These are phyloP conservation scores for Saccharomyces uvarum DNA, from an alignment of 1,139 yeast species.

Conservation along the genomic window DNA sequence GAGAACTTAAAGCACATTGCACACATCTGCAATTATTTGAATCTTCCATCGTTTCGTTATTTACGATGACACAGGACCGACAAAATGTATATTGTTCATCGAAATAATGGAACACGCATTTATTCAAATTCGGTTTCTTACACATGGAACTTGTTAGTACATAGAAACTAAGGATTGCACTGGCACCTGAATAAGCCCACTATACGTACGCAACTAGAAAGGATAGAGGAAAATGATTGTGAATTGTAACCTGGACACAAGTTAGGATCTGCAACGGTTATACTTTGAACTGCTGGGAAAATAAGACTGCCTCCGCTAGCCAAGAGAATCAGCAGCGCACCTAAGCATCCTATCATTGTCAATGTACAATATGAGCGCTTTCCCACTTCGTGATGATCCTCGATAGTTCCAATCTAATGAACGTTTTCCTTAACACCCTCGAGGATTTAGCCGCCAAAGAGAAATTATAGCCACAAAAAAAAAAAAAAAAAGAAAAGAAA, in stretches of 20 bases:
- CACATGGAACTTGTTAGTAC: background rate
- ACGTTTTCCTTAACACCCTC: background rate
- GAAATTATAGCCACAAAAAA: background rate
- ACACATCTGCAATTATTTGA: slow-evolving; percentile 18
- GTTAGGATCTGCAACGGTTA: slow-evolving; percentile 2
- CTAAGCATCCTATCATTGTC: background rate
- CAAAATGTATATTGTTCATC: slow-evolving; percentile 12
- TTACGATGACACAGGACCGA: slow-evolving; percentile 13
- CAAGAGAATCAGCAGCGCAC: background rate
- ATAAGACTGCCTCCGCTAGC: background rate
- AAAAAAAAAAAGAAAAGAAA: background rate
- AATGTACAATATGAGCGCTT: background rate
- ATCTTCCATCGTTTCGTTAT: slow-evolving; percentile 9
- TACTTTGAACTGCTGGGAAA: background rate
- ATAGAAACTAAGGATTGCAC: background rate
- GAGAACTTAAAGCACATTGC: slow-evolving; percentile 14
- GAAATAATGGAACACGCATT: slow-evolving; percentile 13
- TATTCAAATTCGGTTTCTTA: slow-evolving; percentile 3
- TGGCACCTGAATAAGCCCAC: background rate
- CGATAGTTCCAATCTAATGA: background rate
- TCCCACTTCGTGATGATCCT: background rate
- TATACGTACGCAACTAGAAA: slow-evolving; percentile 7
- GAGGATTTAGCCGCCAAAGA: background rate
- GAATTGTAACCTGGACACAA: slow-evolving; percentile 8
- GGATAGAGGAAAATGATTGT: slow-evolving; percentile 2